Evolutionary conservation across 2,329 filamentous ascomycete genomes (phyloP).

Genomic region (Thelonectria blattea): DNA sequence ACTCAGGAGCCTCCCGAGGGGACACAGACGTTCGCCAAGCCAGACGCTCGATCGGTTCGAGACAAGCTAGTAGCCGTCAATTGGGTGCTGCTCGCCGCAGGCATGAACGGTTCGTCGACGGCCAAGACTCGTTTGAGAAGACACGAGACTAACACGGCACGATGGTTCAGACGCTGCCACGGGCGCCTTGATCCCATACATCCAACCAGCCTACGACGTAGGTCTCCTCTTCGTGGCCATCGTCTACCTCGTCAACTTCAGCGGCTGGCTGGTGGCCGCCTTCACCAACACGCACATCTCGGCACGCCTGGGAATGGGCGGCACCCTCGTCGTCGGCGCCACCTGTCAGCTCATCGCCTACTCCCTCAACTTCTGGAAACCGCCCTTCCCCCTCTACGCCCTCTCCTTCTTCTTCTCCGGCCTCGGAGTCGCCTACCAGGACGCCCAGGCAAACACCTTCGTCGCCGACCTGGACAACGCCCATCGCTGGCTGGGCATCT

Average conservation of each 20-base stretch:
- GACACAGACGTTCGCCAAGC: background rate
- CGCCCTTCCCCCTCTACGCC: slow-evolving; percentile 3
- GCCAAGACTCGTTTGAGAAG: no score
- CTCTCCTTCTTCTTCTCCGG: slow-evolving; percentile 12
- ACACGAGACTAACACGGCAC: no score
- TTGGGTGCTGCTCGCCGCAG: background rate
- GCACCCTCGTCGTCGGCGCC: background rate
- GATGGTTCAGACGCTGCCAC: background rate
- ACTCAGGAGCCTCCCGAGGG: background rate
- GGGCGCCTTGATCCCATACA: slow-evolving; percentile 9
- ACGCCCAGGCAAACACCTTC: slow-evolving; percentile 11
- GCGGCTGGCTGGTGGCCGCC: slow-evolving; percentile 13
- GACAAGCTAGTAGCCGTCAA: background rate
- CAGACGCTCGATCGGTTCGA: background rate
- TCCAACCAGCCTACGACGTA: slow-evolving; percentile 3
- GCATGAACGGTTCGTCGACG: background rate
- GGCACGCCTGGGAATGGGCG: background rate
- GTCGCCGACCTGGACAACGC: slow-evolving; percentile 9
- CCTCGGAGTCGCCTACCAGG: slow-evolving; percentile 5
- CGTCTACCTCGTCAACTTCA: slow-evolving; percentile 9
- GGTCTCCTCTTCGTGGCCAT: slow-evolving; percentile 2
- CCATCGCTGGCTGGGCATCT: slow-evolving; percentile 6
- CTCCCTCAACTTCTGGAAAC: slow-evolving; percentile 8
- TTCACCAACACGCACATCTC: slow-evolving; percentile 15
- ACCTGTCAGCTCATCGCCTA: slow-evolving; percentile 4